Percentiles rank a stretch among this genome's conserved stretches.
phyloP scores from a whole-genome alignment of 2,329 filamentous ascomycete species.

The Hymenoscyphus occultus region DNA sequence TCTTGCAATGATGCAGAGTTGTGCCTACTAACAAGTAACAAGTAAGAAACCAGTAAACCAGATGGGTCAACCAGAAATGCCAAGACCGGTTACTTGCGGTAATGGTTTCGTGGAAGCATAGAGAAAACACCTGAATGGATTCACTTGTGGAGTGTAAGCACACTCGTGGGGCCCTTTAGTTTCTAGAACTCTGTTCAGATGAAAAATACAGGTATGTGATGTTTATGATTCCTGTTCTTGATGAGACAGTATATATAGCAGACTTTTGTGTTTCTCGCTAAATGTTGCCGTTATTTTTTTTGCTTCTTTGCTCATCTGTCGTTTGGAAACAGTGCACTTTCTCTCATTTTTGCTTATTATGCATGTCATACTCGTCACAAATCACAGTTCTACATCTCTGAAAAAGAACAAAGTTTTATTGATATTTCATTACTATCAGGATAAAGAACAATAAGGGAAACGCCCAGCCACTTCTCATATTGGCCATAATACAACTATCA shows the following conservation, averaged over 20 bases:
- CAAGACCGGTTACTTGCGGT: neutral
- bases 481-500: neutral
- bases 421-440: neutral
- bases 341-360: neutral
- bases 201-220: neutral
- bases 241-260: neutral
- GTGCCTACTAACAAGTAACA: neutral
- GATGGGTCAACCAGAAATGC: neutral
- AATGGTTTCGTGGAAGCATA: neutral
- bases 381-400: neutral
- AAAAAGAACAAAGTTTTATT: neutral
- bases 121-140: neutral
- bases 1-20: neutral
- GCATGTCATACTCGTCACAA: neutral
- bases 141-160: neutral
- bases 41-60: neutral
- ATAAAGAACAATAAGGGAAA: too few species aligned
- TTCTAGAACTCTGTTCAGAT: neutral
- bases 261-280: neutral
- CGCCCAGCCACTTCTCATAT: too few species aligned
- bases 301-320: neutral
- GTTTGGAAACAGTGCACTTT: neutral
- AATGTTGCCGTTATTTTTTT: neutral
- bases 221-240: neutral
- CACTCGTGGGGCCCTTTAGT: too few species aligned